Evolutionary conservation across 2,329 filamentous ascomycete species (phyloP), one percentile per base, ranked within the genome.

Genomic region (Pseudocercospora cruenta): DNA sequence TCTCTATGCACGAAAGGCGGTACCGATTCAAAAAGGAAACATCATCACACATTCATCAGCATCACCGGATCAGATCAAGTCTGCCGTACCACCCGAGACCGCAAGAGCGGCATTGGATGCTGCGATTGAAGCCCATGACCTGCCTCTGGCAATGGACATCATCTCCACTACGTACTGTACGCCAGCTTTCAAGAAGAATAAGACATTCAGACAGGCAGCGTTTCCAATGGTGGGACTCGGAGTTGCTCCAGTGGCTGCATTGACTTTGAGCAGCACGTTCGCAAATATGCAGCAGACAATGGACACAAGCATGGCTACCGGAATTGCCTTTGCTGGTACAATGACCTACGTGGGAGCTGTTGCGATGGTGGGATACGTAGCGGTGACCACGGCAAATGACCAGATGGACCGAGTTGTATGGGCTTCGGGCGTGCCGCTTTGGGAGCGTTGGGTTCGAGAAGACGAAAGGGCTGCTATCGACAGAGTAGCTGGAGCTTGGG

Each of bases 321-420:
- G 87, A 10, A 87, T 96, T 67, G 90, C 91, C 4, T 93, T 96
- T 76, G 87, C 87, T 0, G 94, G 92, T 12, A 91, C 95, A 58
- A 81, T 94, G 67, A 91, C 93, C 6, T 99, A 98, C 78, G 84
- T 96, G 49, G 86, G 88, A 21, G 92, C 93, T 69, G 93, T 93
- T 4, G 89, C 88, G 3, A 92, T 90, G 9, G 87, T 98, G 61
- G 95, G 94, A 2, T 81, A 95, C 49, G 88, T 98, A 43, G 93
- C 94, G 8, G 83, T 96, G 66, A 89, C 92, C 26, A 97, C 94
- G 36, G 85, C 90, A 67, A 97, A 97, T 79, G 94, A 98, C 78
- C 93, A 98, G 79, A 97, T 97, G 92, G 90, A 91, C 74, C 88
- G 95, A 21, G 93, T 98, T 4, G 94, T 92, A 1, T 99, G 95